These are phyloP conservation scores for Monilinia aucupariae DNA, from an alignment of 2,329 filamentous ascomycete genomes.

Conservation along the genomic window DNA sequence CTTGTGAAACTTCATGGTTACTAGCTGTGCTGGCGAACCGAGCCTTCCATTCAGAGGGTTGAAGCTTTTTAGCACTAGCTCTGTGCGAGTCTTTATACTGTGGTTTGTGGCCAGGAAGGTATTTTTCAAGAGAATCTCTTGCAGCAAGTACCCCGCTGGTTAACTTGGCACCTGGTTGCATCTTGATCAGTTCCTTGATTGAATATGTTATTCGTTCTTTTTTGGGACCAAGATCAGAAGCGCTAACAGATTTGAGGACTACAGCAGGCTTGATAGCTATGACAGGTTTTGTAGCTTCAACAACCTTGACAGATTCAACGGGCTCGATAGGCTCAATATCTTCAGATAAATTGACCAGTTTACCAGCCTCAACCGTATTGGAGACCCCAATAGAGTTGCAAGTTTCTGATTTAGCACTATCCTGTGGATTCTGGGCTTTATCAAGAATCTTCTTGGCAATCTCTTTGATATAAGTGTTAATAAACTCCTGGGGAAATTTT, in stretches of 20 bases:
- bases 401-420: background rate
- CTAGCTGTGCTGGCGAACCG: background rate
- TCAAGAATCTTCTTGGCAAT: slow-evolving; percentile 16
- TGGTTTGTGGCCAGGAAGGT: background rate
- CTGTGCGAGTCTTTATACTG: background rate
- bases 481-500: background rate
- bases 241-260: background rate
- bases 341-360: background rate
- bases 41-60: slow-evolving; percentile 3
- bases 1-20: background rate
- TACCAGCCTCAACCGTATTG: background rate
- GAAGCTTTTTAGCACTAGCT: background rate
- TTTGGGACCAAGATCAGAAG: background rate
- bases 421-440: slow-evolving; percentile 11
- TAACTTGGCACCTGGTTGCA: slow-evolving; percentile 9
- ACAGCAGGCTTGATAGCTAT: background rate
- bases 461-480: slow-evolving; percentile 5
- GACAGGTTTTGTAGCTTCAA: background rate
- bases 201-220: slow-evolving; percentile 3
- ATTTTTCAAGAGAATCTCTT: slow-evolving; percentile 1
- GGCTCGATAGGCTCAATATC: background rate
- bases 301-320: background rate
- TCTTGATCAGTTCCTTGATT: background rate
- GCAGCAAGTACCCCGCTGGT: background rate
- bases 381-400: background rate